Conservation (phyloP, 2,329 filamentous ascomycete species). For the Pyrenophora seminiperda region DNA sequence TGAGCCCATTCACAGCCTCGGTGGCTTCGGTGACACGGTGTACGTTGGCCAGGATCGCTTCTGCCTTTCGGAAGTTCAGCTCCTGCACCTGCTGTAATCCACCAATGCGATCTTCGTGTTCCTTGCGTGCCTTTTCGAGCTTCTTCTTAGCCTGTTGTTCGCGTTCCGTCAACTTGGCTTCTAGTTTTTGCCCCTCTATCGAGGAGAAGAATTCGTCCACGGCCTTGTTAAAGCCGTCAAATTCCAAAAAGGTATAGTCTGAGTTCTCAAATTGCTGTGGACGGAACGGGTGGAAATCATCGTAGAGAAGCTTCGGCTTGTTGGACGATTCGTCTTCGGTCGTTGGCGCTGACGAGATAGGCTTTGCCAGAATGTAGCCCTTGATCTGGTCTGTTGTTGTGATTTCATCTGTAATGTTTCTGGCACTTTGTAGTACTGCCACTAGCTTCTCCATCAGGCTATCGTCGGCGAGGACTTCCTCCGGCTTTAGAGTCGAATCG, state of each 20-base stretch:
- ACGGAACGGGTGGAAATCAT: constrained; percentile 93
- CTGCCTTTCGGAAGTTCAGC: constrained; percentile 84
- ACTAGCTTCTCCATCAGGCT: constrained; percentile 69
- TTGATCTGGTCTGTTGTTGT: constrained; percentile 68
- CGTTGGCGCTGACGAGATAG: constrained; percentile 41
- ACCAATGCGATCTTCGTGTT: constrained; percentile 84
- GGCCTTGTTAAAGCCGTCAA: constrained; percentile 86
- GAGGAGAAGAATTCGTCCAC: constrained; percentile 98
- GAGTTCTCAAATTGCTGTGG: constrained; percentile 79
- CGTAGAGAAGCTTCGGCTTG: constrained; percentile 68
- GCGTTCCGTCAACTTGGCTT: constrained; percentile 79
- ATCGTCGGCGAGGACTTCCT: constrained; percentile 72
- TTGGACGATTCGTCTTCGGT: constrained; percentile 52
- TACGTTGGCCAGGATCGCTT: constrained; percentile 86
- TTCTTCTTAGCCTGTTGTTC: constrained; percentile 83
- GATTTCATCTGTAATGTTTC: constrained; percentile 70
- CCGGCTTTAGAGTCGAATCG: constrained; percentile 69
- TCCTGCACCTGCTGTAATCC: constrained; percentile 81
- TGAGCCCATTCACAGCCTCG: constrained; percentile 88
- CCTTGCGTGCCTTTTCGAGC: constrained; percentile 79
- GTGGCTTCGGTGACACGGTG: constrained; percentile 92
- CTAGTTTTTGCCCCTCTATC: constrained; percentile 88
- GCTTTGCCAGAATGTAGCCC: constrained; percentile 87
- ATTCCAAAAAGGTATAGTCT: constrained; percentile 71
- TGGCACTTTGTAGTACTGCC: constrained; percentile 70